Base-by-base conservation (phyloP, 1,284 basidiomycete species). In the Takashimella koratensis region DNA sequence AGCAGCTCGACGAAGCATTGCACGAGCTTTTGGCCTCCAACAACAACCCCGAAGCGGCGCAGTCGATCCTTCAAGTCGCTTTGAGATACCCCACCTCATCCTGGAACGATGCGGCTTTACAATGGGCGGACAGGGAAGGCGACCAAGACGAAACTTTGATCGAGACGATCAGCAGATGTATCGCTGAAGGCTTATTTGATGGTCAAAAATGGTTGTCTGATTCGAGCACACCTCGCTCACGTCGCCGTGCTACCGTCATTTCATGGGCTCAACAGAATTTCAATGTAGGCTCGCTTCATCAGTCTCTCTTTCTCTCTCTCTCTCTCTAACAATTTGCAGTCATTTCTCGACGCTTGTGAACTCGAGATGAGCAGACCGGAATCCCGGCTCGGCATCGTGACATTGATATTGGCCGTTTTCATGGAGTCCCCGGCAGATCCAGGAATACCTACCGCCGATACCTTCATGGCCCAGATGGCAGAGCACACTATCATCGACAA, bases 391-490 rank as follows among this genome's bases (percentile, higher is more conserved):
- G 52, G 58, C 8, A 54, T 67, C 36, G 40, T 63, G 19, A 54
- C 52, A 30, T 45, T 65, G 45, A 43, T 73, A 39, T 59, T 72
- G 36, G 54, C 56, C 25, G 43, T 66, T 41, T 44, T 71, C 36
- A 51, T 70, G 2, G 52, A 53, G 23, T 23, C 54, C 8, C 62
- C 65, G 3, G 64, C 68, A 45, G 44, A 58, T 19, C 60, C 68
- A 21, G 68, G 63, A 10, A 54, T 51, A 12, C 55, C 62, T 16
- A 50, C 57, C 2, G 36, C 58, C 0, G 27, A 51, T 20, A 67
- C 64, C 1, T 43, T 57, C 41, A 69, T 71, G 65, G 57, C 60
- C 22, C 57, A 46, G 2, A 40, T 71, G 4, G 64, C 63, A 0
- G 25, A 45, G 4, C 57, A 63, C 50, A 48, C 63, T 16, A 55